A percentile compares a stretch with the other conserved stretches of the same genome.
phyloP scores from a whole-genome alignment of 164 flowering plant species.

The Umbilicus rupestris region DNA sequence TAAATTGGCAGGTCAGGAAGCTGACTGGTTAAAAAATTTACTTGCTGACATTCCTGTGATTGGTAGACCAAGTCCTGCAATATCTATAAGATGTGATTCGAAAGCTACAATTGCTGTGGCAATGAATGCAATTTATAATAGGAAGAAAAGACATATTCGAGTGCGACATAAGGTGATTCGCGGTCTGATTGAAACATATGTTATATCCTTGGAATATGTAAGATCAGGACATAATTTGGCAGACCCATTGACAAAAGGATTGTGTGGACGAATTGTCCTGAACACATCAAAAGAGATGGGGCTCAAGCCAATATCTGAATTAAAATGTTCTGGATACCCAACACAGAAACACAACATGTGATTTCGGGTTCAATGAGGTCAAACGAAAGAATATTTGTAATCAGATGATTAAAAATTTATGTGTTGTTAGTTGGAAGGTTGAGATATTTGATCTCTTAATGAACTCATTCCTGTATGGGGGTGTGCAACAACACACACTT shows the following conservation, averaged over 20 bases:
- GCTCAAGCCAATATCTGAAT: not conserved
- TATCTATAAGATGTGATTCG: too few species aligned
- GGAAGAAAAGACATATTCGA: not conserved
- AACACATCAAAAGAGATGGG: not conserved
- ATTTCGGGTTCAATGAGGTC: not conserved
- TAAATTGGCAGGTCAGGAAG: not conserved
- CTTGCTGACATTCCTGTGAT: not conserved
- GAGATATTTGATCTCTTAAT: not conserved
- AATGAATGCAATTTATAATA: too few species aligned
- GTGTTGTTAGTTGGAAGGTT: not conserved
- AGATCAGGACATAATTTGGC: not conserved
- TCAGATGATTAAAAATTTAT: not conserved
- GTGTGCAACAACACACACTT: not conserved
- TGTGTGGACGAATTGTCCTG: not conserved
- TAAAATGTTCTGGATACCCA: not conserved
- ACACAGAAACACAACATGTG: too few species aligned
- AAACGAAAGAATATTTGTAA: too few species aligned
- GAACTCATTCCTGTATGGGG: not conserved
- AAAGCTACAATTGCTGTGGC: too few species aligned
- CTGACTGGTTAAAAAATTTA: slow-evolving; percentile 8
- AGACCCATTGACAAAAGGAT: not conserved
- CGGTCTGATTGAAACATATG: not conserved
- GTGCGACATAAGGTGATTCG: not conserved
- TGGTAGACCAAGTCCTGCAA: not conserved
- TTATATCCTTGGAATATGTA: not conserved